Base-by-base conservation (phyloP, 768 basidiomycete species). In the Clitopilus passeckerianus region DNA sequence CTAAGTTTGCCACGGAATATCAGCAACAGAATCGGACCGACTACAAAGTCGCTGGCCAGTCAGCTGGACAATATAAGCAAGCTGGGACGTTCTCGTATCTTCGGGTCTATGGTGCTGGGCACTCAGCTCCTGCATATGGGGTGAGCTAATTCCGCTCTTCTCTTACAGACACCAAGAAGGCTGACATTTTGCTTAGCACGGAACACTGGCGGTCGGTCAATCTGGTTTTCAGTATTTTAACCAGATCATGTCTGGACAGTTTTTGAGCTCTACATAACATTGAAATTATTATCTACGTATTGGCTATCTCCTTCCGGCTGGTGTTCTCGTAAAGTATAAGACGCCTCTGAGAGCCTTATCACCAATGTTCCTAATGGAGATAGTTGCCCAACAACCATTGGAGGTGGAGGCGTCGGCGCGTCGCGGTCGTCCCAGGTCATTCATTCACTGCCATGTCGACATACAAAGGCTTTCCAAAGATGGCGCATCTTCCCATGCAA, bases 31-130 rank as follows among this genome's bases (percentile, higher is more conserved):
- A 63, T 0, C 84, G 83, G 67, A 61, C 75, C 12, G 74, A 74
- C 53, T 86, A 75, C 69, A 83, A 73, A 0, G 84, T 86, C n/a
- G 65, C 72, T 0, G 85, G 85, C 0, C 73, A 79, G 58, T 59
- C 67, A 3, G 72, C 85, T 4, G 85, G 83, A 2, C 67, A 80
- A 34, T 84, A 72, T 71, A 86, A 86, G 72, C 84, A 83, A 59
- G 83, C 84, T 5, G 84, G 84, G 8, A 81, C 74, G 1, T 74
- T 79, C 67, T 82, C 83, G 7, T 85, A 85, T 60, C 67, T 85
- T 14, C 75, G 84, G 8, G 75, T 84, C 27, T 80, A 71, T 59
- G 76, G 75, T 9, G 76, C 80, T 18, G 79, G 78, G 0, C 78
- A 81, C 59, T 76, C 80, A 57, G 78, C 80, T 15, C 77, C 80